Base-by-base conservation (phyloP, 331 rosid species). In the Arachis monticola region DNA sequence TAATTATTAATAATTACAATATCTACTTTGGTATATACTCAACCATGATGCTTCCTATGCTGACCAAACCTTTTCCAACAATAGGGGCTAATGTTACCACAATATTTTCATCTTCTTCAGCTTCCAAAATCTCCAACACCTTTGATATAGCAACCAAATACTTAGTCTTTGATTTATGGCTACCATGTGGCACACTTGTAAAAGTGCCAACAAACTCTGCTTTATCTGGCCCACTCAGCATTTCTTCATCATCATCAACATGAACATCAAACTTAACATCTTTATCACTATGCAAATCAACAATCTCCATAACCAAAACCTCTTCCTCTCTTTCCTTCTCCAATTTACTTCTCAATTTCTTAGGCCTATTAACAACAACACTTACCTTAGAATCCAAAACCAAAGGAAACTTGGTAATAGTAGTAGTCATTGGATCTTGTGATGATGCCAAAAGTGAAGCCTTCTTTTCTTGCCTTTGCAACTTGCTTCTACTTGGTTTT, bases 151-250 rank as follows among this genome's bases (percentile, higher is more conserved):
- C 93, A 3, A 88, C 50, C 75, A 48, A 81, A 46, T 84, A 74
- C 3, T 40, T 2, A 0, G 92, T 88, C 1, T 13, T 69, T 2
- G 62, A 2, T 6, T 55, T 52, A 8, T 79, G 67, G 6, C 42
- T 42, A 14, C 65, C 80, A 48, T 84, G 91, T 0, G 75, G 86
- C 51, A 88, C 75, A 40, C 68, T 88, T 64, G 86, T 89, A 66
- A 86, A 90, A 69, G 90, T 86, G 1, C 90, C 93, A 1, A 87
- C 91, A 47, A 81, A 90, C 75, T 90, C 93, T 0, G 73, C 75
- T 41, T 77, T 48, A n/a, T 59, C 86, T 0, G 85, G 75, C 0
- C 76, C 82, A 35, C 78, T 84, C 1, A 82, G 82, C 13, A 12
- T 17, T 11, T 83, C 91, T 45, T 86, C 86, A 42, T 87, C 87